These are phyloP conservation scores for Quercus bicolor DNA, from an alignment of 306 rosid species.

Conservation along the genomic window DNA sequence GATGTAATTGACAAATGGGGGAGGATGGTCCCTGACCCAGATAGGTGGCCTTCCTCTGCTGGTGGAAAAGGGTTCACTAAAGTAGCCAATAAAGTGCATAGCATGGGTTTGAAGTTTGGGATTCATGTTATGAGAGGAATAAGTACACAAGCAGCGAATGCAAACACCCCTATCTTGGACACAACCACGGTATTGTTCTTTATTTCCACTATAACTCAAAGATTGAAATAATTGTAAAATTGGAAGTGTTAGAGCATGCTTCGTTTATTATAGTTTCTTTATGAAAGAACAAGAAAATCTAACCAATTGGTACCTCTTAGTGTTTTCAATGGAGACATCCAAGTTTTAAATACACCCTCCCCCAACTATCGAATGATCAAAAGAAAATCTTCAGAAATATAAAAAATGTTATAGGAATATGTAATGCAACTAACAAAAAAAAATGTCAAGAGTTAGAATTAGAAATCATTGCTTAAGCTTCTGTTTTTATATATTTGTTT, in stretches of 20 bases:
- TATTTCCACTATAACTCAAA: constrained; percentile 2
- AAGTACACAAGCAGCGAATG: constrained; percentile 92
- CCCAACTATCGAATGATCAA: background rate
- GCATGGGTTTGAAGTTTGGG: constrained; percentile 86
- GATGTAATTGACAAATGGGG: constrained; percentile 96
- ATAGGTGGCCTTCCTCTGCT: constrained; percentile 85
- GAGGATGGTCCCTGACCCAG: constrained; percentile 83
- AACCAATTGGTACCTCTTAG: no score
- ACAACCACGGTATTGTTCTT: constrained; percentile 48
- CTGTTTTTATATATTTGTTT: constrained; percentile 11
- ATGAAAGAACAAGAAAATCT: background rate
- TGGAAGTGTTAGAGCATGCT: background rate
- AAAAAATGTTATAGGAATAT: background rate
- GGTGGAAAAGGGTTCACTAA: constrained; percentile 68
- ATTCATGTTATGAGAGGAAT: constrained; percentile 98
- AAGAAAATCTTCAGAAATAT: background rate
- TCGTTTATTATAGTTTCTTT: background rate
- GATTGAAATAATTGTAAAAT: background rate
- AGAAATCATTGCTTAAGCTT: constrained; percentile 14
- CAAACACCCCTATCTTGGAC: constrained; percentile 20
- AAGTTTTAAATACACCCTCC: no score
- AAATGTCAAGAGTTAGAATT: background rate
- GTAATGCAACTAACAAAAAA: background rate
- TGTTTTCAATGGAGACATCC: no score
- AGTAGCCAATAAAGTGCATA: constrained; percentile 74